A percentile compares a stretch with the other conserved stretches of the same genome.
phyloP scores from a whole-genome alignment of 2,329 filamentous ascomycete genomes.

The Phymatotrichopsis omnivora region DNA sequence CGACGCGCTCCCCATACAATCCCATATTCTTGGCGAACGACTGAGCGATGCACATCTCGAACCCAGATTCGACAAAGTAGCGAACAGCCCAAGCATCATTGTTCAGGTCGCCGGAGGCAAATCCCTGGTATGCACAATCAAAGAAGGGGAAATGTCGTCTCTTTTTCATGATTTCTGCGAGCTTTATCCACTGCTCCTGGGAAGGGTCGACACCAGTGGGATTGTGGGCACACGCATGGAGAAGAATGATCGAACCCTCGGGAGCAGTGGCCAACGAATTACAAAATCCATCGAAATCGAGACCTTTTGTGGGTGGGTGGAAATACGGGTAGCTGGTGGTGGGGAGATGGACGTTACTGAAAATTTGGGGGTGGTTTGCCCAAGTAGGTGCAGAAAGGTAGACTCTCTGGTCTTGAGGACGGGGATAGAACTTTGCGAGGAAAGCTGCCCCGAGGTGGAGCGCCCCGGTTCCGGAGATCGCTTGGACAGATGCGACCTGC shows the following conservation, averaged over 20 bases:
- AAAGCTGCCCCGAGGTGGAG: slow-evolving; percentile 90
- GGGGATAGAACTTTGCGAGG: slow-evolving; percentile 78
- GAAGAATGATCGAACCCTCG: slow-evolving; percentile 71
- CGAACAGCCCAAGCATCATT: slow-evolving; percentile 86
- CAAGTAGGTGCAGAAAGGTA: slow-evolving; percentile 94
- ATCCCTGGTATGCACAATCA: slow-evolving; percentile 95
- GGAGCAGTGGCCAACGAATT: slow-evolving; percentile 58
- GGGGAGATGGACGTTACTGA: slow-evolving; percentile 73
- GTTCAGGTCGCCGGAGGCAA: slow-evolving; percentile 79
- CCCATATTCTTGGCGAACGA: slow-evolving; percentile 84
- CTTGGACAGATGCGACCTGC: slow-evolving; percentile 72
- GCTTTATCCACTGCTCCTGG: slow-evolving; percentile 84
- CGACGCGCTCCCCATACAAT: slow-evolving; percentile 90
- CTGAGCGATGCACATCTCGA: slow-evolving; percentile 48
- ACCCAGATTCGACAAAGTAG: slow-evolving; percentile 66
- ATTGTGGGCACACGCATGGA: slow-evolving; percentile 96
- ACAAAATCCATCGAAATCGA: slow-evolving; percentile 88
- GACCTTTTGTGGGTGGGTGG: slow-evolving; percentile 72
- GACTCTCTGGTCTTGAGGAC: slow-evolving; percentile 54
- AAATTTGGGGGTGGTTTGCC: slow-evolving; percentile 99
- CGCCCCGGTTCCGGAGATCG: slow-evolving; percentile 93
- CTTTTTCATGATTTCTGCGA: slow-evolving; percentile 64
- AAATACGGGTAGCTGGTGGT: slow-evolving; percentile 90
- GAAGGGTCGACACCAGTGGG: slow-evolving; percentile 95
- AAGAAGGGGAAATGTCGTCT: slow-evolving; percentile 96